A percentile compares a stretch with the other conserved stretches of the same genome.
Conservation (phyloP, 257 asterid species). For the Gentiana straminea region DNA sequence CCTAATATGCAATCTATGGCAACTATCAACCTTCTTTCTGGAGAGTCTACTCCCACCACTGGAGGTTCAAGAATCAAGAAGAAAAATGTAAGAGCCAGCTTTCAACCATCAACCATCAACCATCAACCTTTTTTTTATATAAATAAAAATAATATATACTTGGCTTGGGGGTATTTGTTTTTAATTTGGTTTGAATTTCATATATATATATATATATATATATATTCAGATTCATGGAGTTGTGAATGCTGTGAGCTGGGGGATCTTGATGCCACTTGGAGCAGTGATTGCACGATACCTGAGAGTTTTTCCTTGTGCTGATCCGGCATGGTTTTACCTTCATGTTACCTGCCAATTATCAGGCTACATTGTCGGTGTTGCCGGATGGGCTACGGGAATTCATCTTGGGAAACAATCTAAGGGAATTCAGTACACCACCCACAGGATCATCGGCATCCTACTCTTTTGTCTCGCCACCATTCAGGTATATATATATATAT, state of each 20-base stretch:
- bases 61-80: conserved; percentile 17
- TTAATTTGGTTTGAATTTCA: no score
- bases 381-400: conserved; percentile 78
- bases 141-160: neutral
- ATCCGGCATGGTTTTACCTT: conserved; percentile 75
- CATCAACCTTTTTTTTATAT: neutral
- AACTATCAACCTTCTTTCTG: conserved; percentile 41
- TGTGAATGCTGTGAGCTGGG: conserved; percentile 76
- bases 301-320: conserved; percentile 56
- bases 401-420: conserved; percentile 54
- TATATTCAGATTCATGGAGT: conserved; percentile 50
- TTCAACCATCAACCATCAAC: neutral
- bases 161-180: neutral
- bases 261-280: conserved; percentile 62
- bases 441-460: conserved; percentile 55
- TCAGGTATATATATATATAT: conserved; percentile 24
- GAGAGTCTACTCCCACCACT: conserved; percentile 15
- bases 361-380: conserved; percentile 62
- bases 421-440: conserved; percentile 29
- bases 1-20: conserved; percentile 20
- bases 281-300: conserved; percentile 54
- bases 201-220: no score
- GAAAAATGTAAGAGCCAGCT: conserved; percentile 32
- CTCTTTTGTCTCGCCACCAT: conserved; percentile 63
- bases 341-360: conserved; percentile 51